Evolutionary conservation across 2,329 filamentous ascomycete genomes (phyloP).

Genomic region (Sarocladium oryzae): DNA sequence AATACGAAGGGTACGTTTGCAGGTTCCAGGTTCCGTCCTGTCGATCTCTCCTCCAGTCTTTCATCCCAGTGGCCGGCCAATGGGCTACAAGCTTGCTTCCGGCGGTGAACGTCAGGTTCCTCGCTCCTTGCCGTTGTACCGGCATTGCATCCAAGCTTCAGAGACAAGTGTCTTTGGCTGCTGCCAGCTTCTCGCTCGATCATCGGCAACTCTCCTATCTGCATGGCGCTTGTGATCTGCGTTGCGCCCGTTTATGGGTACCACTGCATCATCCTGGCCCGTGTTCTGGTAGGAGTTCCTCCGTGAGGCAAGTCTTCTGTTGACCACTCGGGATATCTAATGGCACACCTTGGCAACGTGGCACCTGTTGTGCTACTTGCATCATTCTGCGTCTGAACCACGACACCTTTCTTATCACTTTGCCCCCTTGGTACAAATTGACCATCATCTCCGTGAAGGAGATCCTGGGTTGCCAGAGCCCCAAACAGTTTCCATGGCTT

Average conservation of each 20-base stretch:
- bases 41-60: neutral
- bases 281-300: neutral
- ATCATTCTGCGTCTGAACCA: neutral
- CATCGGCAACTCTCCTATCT: neutral
- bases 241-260: slow-evolving; percentile 9
- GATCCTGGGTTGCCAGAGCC: too few relatives aligned
- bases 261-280: neutral
- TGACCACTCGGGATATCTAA: too few relatives aligned
- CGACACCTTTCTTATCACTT: too few relatives aligned
- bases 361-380: neutral
- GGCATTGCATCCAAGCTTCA: neutral
- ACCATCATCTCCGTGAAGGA: too few relatives aligned
- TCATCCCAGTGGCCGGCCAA: neutral
- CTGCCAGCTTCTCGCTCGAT: neutral
- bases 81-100: neutral
- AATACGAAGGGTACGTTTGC: neutral
- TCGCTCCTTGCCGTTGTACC: neutral
- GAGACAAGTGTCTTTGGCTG: neutral
- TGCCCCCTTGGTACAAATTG: too few relatives aligned
- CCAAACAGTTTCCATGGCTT: too few relatives aligned
- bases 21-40: neutral
- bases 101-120: neutral
- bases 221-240: neutral
- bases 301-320: neutral
- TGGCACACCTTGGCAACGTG: neutral